These are phyloP conservation scores for Anthracocystis panici-leucophaei DNA, from an alignment of 1,284 basidiomycete genomes.

Conservation along the genomic window DNA sequence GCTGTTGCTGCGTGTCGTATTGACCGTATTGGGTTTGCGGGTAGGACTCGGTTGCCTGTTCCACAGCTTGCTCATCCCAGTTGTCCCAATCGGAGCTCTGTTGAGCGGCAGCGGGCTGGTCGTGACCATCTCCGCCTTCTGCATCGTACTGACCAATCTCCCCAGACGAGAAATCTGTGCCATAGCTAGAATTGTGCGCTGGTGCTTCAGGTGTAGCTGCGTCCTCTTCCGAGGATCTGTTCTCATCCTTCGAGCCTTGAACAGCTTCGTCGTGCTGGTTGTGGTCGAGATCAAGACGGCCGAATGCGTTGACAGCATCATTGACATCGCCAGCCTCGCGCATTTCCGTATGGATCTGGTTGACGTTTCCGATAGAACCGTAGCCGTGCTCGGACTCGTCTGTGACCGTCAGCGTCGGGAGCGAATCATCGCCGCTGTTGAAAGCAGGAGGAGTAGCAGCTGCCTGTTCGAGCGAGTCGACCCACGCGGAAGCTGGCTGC, in stretches of 20 bases:
- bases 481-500: conserved; percentile 29
- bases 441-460: conserved; percentile 41
- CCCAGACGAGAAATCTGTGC: neutral
- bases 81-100: conserved; percentile 19
- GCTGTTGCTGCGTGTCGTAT: conserved; percentile 11
- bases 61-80: conserved; percentile 13
- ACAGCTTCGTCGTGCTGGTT: conserved; percentile 5
- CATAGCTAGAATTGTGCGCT: conserved; percentile 4
- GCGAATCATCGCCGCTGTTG: conserved; percentile 23
- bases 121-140: conserved; percentile 6
- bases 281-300: conserved; percentile 17
- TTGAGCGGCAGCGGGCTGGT: conserved; percentile 1
- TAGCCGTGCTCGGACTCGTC: conserved; percentile 35
- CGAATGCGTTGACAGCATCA: conserved; percentile 29
- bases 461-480: conserved; percentile 46
- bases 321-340: conserved; percentile 13
- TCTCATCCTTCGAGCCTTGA: conserved; percentile 1
- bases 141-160: conserved; percentile 11
- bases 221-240: conserved; percentile 18
- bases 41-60: conserved; percentile 3
- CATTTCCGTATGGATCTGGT: conserved; percentile 7
- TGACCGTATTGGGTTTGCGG: conserved; percentile 18
- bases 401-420: conserved; percentile 43
- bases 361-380: neutral
- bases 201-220: conserved; percentile 14